Percentiles rank a stretch among this genome's conserved stretches.
phyloP scores from a whole-genome alignment of 495 filamentous ascomycete genomes.

The Peziza echinospora region DNA sequence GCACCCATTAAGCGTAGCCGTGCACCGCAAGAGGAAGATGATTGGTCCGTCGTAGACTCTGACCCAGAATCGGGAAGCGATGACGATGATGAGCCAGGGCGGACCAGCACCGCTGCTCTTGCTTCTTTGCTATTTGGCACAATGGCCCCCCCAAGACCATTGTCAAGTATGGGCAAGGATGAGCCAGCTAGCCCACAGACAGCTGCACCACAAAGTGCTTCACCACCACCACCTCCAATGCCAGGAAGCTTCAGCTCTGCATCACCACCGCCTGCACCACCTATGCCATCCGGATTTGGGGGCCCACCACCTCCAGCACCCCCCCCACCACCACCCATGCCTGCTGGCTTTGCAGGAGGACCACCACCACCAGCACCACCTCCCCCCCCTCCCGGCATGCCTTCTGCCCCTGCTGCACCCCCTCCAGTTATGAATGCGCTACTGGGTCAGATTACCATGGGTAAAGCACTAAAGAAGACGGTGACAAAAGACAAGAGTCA shows the following conservation, averaged over 20 bases:
- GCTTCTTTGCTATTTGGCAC: constrained; percentile 89
- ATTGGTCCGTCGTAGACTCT: constrained; percentile 67
- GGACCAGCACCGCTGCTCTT: constrained; percentile 68
- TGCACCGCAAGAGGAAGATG: constrained; percentile 46
- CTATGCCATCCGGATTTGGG: constrained; percentile 30
- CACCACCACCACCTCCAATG: constrained; percentile 25
- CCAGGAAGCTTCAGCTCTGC: constrained; percentile 19
- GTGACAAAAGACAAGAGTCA: constrained; percentile 15
- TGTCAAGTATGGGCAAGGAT: constrained; percentile 62
- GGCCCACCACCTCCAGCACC: constrained; percentile 26
- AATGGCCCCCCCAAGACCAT: constrained; percentile 80
- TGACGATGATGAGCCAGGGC: constrained; percentile 46
- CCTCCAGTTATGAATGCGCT: constrained; percentile 6
- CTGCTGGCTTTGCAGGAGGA: constrained; percentile 9
- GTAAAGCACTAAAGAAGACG: constrained; percentile 16
- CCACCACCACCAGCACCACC: constrained; percentile 14
- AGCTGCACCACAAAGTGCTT: constrained; percentile 21
- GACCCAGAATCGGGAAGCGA: constrained; percentile 47
- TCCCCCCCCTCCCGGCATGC: constrained; percentile 4
- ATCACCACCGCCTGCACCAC: constrained; percentile 27
- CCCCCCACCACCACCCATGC: constrained; percentile 7
- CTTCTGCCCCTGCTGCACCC: neutral
- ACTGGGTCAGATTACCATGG: constrained; percentile 15
- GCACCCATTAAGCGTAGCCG: constrained; percentile 15
- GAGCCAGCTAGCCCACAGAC: constrained; percentile 22